A percentile compares a stretch with the other conserved stretches of the same genome.
These are phyloP conservation scores for Aspergillus oerlinghausenensis DNA, from an alignment of 2,329 filamentous ascomycete genomes.

Conservation along the genomic window DNA sequence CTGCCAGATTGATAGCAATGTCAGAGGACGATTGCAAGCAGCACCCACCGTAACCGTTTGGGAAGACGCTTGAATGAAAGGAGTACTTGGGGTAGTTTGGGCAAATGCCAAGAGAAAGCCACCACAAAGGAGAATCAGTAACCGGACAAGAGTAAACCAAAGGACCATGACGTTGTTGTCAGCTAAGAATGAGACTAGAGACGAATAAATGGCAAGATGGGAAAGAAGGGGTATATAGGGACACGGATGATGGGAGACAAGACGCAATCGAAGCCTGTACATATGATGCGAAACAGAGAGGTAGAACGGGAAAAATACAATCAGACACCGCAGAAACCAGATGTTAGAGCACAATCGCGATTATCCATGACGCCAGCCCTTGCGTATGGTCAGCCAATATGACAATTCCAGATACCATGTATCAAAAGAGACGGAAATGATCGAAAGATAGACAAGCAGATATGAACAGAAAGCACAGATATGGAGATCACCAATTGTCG, in stretches of 20 bases:
- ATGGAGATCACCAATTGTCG: neutral
- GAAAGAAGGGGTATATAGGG: neutral
- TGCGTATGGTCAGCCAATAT: neutral
- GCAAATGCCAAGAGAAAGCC: neutral
- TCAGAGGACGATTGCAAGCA: neutral
- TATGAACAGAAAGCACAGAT: neutral
- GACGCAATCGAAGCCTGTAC: neutral
- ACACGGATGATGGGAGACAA: neutral
- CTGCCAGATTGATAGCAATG: neutral
- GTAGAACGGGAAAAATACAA: neutral
- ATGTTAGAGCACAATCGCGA: neutral
- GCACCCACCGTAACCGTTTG: neutral
- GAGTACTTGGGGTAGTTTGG: neutral
- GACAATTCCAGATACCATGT: neutral
- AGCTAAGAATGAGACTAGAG: neutral
- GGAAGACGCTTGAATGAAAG: neutral
- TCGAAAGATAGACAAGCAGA: neutral
- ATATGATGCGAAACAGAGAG: neutral
- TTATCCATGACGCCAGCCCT: constrained; percentile 4
- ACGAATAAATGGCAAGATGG: neutral
- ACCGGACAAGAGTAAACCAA: neutral
- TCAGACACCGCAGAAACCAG: neutral
- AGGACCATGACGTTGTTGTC: neutral
- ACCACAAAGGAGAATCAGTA: neutral
- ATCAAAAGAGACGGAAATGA: neutral